A percentile compares a stretch with the other conserved stretches of the same genome.
These are phyloP conservation scores for Calonectria pauciramosa DNA, from an alignment of 2,329 filamentous ascomycete species.

Conservation along the genomic window DNA sequence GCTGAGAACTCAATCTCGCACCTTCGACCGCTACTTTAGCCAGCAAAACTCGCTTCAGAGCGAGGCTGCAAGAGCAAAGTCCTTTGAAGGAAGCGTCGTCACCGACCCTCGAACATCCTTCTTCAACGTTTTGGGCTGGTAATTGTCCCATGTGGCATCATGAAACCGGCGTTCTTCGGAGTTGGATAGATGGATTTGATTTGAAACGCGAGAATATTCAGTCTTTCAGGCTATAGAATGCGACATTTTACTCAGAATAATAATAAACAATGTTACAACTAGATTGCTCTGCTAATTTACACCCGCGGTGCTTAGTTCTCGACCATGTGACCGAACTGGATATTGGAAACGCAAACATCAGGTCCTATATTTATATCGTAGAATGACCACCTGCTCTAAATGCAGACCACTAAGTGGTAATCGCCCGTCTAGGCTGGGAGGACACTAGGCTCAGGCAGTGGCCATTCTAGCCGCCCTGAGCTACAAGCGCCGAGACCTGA, in stretches of 20 bases:
- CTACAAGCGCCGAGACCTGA: background rate
- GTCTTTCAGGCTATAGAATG: background rate
- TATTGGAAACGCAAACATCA: rapidly evolving
- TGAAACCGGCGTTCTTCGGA: background rate
- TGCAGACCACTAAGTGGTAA: too few relatives aligned
- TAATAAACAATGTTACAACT: background rate
- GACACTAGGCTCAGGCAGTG: background rate
- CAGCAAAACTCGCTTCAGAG: conserved; percentile 40
- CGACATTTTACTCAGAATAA: background rate
- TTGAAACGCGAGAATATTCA: background rate
- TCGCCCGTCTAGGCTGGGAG: background rate
- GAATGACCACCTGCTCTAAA: background rate
- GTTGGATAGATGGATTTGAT: background rate
- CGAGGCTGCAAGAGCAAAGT: conserved; percentile 20
- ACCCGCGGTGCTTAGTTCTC: background rate
- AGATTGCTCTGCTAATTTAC: background rate
- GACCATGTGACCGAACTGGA: background rate
- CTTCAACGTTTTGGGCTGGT: background rate
- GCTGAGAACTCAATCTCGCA: conserved; percentile 34
- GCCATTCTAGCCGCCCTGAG: background rate
- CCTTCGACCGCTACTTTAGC: conserved; percentile 39
- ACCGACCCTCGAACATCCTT: background rate
- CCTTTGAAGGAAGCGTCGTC: background rate
- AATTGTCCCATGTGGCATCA: background rate
- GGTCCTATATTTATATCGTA: background rate